Conservation (phyloP, 2,329 filamentous ascomycete species). For the Sclerotinia trifoliorum region DNA sequence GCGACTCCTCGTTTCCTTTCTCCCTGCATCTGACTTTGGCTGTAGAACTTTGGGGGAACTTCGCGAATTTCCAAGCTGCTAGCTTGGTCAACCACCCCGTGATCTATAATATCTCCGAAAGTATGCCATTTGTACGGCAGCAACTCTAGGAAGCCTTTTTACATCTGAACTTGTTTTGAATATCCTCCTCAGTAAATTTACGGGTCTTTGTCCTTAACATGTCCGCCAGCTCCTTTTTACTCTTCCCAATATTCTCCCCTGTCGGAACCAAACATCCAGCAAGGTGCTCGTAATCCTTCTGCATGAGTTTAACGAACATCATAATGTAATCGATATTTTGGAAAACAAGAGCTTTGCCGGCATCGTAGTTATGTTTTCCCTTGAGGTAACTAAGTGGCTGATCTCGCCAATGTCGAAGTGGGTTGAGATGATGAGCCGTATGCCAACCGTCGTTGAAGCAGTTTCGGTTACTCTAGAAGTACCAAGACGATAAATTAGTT, state of each 20-base stretch:
- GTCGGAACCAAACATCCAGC: slow-evolving; percentile 72
- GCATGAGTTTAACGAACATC: slow-evolving; percentile 66
- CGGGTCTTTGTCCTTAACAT: slow-evolving; percentile 66
- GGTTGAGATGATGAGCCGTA: slow-evolving; percentile 78
- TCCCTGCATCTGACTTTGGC: neutral
- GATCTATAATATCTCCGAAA: neutral
- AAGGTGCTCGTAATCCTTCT: slow-evolving; percentile 69
- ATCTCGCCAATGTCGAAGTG: slow-evolving; percentile 76
- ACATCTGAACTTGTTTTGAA: slow-evolving; percentile 51
- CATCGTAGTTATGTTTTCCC: slow-evolving; percentile 64
- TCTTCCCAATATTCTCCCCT: slow-evolving; percentile 67
- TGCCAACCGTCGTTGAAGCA: slow-evolving; percentile 85
- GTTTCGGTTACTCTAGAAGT: slow-evolving; percentile 68
- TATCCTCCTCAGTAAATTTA: slow-evolving; percentile 64
- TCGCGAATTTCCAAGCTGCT: neutral
- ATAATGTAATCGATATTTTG: slow-evolving; percentile 80
- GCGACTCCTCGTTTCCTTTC: neutral
- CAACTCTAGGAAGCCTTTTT: slow-evolving; percentile 8
- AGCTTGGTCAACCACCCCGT: neutral
- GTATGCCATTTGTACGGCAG: neutral
- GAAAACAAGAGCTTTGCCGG: slow-evolving; percentile 71
- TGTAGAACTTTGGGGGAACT: neutral
- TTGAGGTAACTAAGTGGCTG: slow-evolving; percentile 72
- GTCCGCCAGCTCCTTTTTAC: slow-evolving; percentile 58
- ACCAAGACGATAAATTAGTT: slow-evolving; percentile 23